A percentile compares a stretch with the other conserved stretches of the same genome.
Conservation (phyloP, 2,329 filamentous ascomycete species). For the Plectosphaerella plurivora region DNA sequence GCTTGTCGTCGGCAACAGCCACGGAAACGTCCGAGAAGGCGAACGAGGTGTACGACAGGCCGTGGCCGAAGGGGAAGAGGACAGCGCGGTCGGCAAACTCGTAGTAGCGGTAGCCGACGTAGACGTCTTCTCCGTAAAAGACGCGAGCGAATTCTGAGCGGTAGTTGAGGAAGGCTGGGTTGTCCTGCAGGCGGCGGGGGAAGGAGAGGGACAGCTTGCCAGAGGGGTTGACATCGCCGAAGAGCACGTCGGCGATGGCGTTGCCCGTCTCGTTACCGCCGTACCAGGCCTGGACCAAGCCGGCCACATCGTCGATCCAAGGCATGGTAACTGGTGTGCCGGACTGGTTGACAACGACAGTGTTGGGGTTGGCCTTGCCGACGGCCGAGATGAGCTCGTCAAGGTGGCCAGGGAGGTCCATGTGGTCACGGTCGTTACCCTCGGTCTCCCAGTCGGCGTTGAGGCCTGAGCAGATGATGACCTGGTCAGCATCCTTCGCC, state of each 20-base stretch:
- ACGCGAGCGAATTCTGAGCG: conserved; percentile 64
- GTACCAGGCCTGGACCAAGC: conserved; percentile 75
- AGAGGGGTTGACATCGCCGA: conserved; percentile 68
- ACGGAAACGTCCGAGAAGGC: conserved; percentile 45
- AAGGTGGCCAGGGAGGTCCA: conserved; percentile 69
- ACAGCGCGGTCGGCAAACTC: conserved; percentile 61
- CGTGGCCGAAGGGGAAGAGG: conserved; percentile 77
- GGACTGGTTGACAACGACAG: conserved; percentile 71
- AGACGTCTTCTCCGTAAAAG: conserved; percentile 75
- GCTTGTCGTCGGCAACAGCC: conserved; percentile 39
- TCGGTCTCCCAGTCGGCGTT: conserved; percentile 81
- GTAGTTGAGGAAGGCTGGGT: conserved; percentile 73
- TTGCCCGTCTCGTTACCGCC: conserved; percentile 81
- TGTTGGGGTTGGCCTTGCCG: conserved; percentile 61
- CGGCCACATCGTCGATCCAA: conserved; percentile 52
- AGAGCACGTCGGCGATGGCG: conserved; percentile 73
- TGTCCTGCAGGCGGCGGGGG: conserved; percentile 64
- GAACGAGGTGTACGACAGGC: conserved; percentile 74
- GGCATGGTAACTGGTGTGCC: conserved; percentile 72
- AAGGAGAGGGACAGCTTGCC: conserved; percentile 77
- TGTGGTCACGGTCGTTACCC: conserved; percentile 70
- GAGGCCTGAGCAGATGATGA: conserved; percentile 69
- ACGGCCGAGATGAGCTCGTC: conserved; percentile 67
- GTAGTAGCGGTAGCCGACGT: conserved; percentile 77
- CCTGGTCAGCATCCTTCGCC: conserved; percentile 68